Conservation (phyloP, 148 eudicot genomes). For the Rhododendron simsii region DNA sequence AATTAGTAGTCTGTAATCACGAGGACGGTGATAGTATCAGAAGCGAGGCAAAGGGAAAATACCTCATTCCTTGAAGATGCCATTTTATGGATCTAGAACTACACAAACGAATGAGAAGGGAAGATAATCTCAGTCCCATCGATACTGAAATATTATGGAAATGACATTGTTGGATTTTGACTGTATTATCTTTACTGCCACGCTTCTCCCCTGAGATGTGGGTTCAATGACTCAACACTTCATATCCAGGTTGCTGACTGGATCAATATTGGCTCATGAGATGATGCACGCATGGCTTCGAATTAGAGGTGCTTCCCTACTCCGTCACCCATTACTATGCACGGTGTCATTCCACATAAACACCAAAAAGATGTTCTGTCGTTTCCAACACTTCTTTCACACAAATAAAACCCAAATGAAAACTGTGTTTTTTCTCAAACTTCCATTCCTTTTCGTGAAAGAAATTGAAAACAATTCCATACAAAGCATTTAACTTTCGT, state of each 20-base stretch:
- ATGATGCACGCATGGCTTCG: slow-evolving; percentile 4
- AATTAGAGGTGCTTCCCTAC: background rate
- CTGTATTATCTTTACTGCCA: background rate
- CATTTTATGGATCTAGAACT: background rate
- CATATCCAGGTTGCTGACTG: background rate
- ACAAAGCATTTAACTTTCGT: background rate
- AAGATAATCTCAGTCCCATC: background rate
- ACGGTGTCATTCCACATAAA: background rate
- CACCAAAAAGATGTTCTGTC: background rate
- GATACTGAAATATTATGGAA: background rate
- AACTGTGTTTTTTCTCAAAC: background rate
- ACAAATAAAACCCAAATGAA: background rate
- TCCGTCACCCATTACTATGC: background rate
- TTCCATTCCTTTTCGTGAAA: background rate
- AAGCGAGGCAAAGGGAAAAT: background rate
- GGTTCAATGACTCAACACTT: background rate
- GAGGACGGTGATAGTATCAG: background rate
- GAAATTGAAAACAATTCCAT: background rate
- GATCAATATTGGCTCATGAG: background rate
- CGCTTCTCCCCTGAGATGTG: background rate
- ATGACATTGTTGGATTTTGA: background rate
- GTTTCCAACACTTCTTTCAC: background rate
- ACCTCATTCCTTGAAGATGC: background rate
- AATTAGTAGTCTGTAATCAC: background rate
- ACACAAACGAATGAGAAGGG: background rate